Base-by-base conservation (phyloP, 1,284 basidiomycete genomes). In the Cryptococcus maquisensis region DNA sequence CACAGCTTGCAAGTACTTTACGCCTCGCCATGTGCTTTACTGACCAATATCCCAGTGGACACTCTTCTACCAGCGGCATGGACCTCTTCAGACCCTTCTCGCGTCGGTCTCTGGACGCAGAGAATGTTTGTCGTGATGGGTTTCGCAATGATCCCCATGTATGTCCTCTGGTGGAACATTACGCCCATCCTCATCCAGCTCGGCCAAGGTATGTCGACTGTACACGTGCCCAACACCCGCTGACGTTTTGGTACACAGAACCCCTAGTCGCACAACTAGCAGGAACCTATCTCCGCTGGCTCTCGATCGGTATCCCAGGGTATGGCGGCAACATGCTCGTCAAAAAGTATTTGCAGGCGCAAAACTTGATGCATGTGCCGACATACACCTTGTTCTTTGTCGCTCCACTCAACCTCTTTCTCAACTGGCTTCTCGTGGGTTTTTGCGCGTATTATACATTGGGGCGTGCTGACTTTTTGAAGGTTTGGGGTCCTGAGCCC, bases 91-190 rank as follows among this genome's bases (percentile, higher is more conserved):
- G 83, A 88, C 40, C 92, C 91, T 0, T 79, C 86, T 10, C 80
- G 90, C 1, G 91, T 97, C 24, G 92, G 92, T 3, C 79, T 96
- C 1, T 95, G 92, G 92, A 79, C 87, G 9, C 90, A 94, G 72
- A 80, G 93, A 60, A 93, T 92, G 88, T 54, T 64, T 47, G 81
- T 92, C 45, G 82, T 91, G 6, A 84, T 87, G 78, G 69, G 79
- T 9, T 77, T 81, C 1, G 63, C 74, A 16, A 75, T 81, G 61
- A 60, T 74, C 40, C 74, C 73, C 0, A 75, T 75, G 67, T 68
- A 67, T 41, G 55, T 65, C 23, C 55, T 63, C 21, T 97, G 91
- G 91, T 82, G 87, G 68, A 90, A 88, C 57, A 85, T 88, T 0
- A 90, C 95, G 71, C 59, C 75, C 0, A 82, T 97, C 38, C 81